phyloP scores from a whole-genome alignment of 1,284 basidiomycete species.

The Meira miltonrushii region DNA sequence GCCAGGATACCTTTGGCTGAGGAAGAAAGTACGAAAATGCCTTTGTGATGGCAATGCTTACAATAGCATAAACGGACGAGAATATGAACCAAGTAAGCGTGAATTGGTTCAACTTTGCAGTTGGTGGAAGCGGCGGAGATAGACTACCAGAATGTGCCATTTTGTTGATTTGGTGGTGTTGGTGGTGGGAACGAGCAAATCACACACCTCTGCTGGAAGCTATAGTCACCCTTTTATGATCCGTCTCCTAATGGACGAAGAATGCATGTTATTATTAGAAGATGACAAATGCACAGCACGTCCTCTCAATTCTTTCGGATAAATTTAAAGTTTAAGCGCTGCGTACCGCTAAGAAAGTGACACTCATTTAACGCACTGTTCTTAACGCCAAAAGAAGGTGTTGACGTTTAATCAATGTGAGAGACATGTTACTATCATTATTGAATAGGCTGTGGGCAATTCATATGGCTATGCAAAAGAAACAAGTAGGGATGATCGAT shows the following conservation, averaged over 20 bases:
- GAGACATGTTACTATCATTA: too few species aligned
- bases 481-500: too few species aligned
- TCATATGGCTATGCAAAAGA: too few species aligned
- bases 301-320: too few species aligned
- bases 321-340: too few species aligned
- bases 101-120: not conserved
- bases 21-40: not conserved
- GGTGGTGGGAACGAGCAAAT: not conserved
- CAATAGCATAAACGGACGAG: not conserved
- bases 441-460: too few species aligned
- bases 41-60: not conserved
- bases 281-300: too few species aligned
- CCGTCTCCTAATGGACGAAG: not conserved
- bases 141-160: not conserved
- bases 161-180: not conserved
- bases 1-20: not conserved
- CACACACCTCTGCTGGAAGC: not conserved
- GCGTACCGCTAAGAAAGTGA: too few species aligned
- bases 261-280: too few species aligned
- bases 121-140: not conserved
- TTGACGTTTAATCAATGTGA: too few species aligned
- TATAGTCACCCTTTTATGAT: not conserved
- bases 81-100: not conserved
- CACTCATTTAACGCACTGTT: too few species aligned
- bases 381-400: too few species aligned